Evolutionary conservation across 768 basidiomycete genomes (phyloP).

Genomic region (Boletales sp.): DNA sequence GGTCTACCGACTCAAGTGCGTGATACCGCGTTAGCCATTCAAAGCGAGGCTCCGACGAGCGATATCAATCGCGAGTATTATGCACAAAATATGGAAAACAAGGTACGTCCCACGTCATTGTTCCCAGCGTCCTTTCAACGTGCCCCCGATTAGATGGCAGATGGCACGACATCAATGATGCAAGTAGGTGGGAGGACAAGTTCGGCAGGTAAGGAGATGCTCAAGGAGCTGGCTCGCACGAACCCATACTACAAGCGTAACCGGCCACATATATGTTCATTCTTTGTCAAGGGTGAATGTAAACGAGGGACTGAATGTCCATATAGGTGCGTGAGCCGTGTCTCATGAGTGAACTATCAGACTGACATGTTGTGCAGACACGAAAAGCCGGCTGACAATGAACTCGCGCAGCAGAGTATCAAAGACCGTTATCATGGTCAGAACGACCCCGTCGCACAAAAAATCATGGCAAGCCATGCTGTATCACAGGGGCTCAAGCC

Average conservation of each 20-base stretch:
- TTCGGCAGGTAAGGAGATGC: conserved; percentile 91
- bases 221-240: conserved; percentile 90
- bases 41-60: conserved; percentile 89
- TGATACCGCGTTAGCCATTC: conserved; percentile 85
- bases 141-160: conserved; percentile 54
- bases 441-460: conserved; percentile 92
- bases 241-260: conserved; percentile 99
- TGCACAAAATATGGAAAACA: conserved; percentile 86
- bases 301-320: conserved; percentile 90
- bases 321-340: conserved; percentile 51
- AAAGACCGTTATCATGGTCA: conserved; percentile 91
- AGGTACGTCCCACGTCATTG: conserved; percentile 40
- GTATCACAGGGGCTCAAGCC: conserved; percentile 79
- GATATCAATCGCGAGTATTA: conserved; percentile 97
- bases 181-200: conserved; percentile 55
- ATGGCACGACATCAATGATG: conserved; percentile 58
- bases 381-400: conserved; percentile 82
- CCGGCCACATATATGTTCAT: conserved; percentile 89
- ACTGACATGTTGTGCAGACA: conserved; percentile 49
- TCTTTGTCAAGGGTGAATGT: conserved; percentile 95
- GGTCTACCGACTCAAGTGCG: conserved; percentile 95
- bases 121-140: neutral
- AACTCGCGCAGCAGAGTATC: conserved; percentile 86
- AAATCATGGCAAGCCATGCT: conserved; percentile 80
- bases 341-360: neutral